Base-by-base conservation (phyloP, 2,329 filamentous ascomycete genomes). In the Blumeria graminis region DNA sequence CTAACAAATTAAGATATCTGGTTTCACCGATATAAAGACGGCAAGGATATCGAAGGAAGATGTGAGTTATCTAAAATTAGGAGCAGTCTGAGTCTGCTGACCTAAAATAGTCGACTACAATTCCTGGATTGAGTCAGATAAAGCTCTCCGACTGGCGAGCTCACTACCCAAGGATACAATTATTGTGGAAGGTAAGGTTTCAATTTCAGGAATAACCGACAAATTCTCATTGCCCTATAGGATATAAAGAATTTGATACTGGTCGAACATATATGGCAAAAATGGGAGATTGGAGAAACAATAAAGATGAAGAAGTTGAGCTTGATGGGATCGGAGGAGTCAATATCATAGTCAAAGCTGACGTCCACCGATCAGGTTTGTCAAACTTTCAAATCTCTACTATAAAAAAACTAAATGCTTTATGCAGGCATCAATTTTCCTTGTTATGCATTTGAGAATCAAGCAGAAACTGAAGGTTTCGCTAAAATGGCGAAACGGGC, bases 401-500 rank as follows among this genome's bases (percentile, higher is more conserved):
- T 13, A 6, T 16, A 1, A 14, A n/a, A 8, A 36, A 33, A 45
- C 22, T 56, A 48, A 35, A 16, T n/a, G 14, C 10, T 14, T 16
- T 28, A 9, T 18, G 51, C 61, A 90, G 89, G 90, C 60, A 92
- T 98, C 72, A 98, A 98, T 70, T 98, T 98, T 70, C 92, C 92
- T 8, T 82, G 81, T 67, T 98, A 98, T 66, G 78, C 92, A 3
- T 98, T 98, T 68, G 92, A 98, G 69, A 96, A 98, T 70, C 92
- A 98, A 72, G 92, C 92, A 61, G 92, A 98, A 71, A 98, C 92
- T 4, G 92, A 98, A 71, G 92, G 92, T 6, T 98, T 98, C 66
- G 92, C 92, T 39, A 94, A 93, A 69, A 98, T 98, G 92, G 92
- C 92, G 58, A 95, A 93, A 72, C 77, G 88, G 60, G 92, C 92